phyloP scores from a whole-genome alignment of 75 land plant genomes.

The Pinus albicaulis region DNA sequence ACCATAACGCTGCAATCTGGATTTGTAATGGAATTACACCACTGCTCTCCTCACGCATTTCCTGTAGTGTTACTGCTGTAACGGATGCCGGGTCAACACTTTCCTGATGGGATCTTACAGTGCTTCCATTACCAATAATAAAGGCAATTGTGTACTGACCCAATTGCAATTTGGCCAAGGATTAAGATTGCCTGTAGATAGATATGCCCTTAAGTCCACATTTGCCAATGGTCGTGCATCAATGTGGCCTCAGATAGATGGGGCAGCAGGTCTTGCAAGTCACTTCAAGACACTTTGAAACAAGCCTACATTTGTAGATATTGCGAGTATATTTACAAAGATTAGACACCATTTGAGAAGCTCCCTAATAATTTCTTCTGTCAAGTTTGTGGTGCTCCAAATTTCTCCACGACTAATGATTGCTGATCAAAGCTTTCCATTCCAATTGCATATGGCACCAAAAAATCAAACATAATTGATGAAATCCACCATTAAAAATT shows the following conservation, averaged over 20 bases:
- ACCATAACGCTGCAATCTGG: no score
- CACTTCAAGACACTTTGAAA: conserved; percentile 61
- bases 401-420: no score
- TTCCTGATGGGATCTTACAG: neutral
- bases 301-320: conserved; percentile 88
- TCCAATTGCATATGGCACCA: no score
- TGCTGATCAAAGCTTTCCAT: no score
- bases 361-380: conserved; percentile 78
- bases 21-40: no score
- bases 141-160: neutral
- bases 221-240: conserved; percentile 49
- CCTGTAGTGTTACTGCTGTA: no score
- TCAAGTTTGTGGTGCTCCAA: no score
- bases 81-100: no score
- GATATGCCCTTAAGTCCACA: conserved; percentile 56
- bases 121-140: neutral
- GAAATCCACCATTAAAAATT: no score
- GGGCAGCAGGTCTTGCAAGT: conserved; percentile 41
- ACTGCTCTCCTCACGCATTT: no score
- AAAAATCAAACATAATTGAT: no score
- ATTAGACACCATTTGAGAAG: conserved; percentile 85
- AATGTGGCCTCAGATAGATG: conserved; percentile 21
- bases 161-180: neutral
- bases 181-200: conserved; percentile 13
- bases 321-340: conserved; percentile 95